Base-by-base conservation (phyloP, 352 stramenopile genomes). In the Phytophthora idaei region DNA sequence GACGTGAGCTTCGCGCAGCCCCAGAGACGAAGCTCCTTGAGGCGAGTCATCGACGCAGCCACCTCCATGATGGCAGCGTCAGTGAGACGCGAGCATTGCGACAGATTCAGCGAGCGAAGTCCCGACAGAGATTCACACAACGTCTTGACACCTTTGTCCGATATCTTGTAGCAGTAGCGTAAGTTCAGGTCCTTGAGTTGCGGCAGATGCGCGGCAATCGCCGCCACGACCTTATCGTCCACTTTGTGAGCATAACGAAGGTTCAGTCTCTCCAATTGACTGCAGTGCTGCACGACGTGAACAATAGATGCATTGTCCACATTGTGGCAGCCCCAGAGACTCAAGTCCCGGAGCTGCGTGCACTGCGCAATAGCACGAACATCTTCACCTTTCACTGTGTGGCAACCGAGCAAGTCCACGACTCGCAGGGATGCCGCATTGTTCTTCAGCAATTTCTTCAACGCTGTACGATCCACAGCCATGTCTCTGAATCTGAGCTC, bases 161-260 rank as follows among this genome's bases (percentile, higher is more conserved):
- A 90, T 14, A 96, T 63, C 60, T 94, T 94, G 83, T 91, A 94
- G 76, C 86, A 94, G 69, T 96, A 96, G 46, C 86, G 86, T 41
- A 96, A 39, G 49, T 94, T 93, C 49, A 96, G 59, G 25, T 91
- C 73, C 47, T 81, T 82, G 6, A 96, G 76, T 42, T 77, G 64
- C 8, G 73, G 77, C 34, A 87, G 34, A 25, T 82, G 21, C 3
- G 46, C 17, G 2, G 76, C 85, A 56, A 96, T 81, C 17, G 74
- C 76, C 7, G 78, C 65, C 9, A 93, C 80, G 7, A 94, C 69
- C 61, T 79, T 78, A 64, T 96, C 88, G 42, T 94, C 81, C 17
- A 96, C 85, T 65, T 92, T 90, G 80, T 96, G 88, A 39, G 80
- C 90, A 57, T 93, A 96, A 46, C 86, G 85, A 17, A 96, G 53